These are phyloP conservation scores for Pyricularia pennisetigena DNA, from an alignment of 2,329 filamentous ascomycete genomes.

Conservation along the genomic window DNA sequence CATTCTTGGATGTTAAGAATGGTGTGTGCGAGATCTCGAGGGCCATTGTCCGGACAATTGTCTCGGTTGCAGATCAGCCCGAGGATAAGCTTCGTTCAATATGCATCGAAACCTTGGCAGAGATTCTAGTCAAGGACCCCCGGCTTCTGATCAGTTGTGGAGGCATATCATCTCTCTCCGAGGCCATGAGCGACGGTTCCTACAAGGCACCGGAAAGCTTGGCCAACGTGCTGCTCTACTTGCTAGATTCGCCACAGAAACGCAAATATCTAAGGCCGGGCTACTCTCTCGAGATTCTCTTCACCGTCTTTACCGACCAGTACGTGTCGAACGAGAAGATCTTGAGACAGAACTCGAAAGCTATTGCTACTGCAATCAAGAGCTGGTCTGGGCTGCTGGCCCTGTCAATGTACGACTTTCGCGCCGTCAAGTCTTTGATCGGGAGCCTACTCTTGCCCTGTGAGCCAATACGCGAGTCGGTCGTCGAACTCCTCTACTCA, in stretches of 20 bases:
- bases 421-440: constrained; percentile 71
- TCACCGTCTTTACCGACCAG: constrained; percentile 88
- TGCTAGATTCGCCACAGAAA: constrained; percentile 74
- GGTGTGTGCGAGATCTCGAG: constrained; percentile 81
- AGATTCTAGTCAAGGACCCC: constrained; percentile 82
- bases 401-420: constrained; percentile 78
- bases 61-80: constrained; percentile 77
- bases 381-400: constrained; percentile 90
- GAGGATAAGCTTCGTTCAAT: constrained; percentile 84
- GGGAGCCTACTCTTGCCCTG: constrained; percentile 52
- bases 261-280: constrained; percentile 78
- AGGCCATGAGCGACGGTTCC: constrained; percentile 79
- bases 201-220: constrained; percentile 91
- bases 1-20: constrained; percentile 91
- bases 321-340: constrained; percentile 46
- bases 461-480: constrained; percentile 55
- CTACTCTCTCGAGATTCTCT: constrained; percentile 79
- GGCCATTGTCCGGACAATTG: constrained; percentile 78
- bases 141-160: constrained; percentile 72
- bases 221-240: constrained; percentile 76
- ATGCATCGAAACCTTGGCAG: constrained; percentile 83
- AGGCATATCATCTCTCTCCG: constrained; percentile 78
- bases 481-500: constrained; percentile 78
- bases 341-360: constrained; percentile 79
- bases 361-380: constrained; percentile 84